Evolutionary conservation across 257 asterid genomes (phyloP), one percentile per base, ranked within the genome.

Genomic region (Petunia secreta): DNA sequence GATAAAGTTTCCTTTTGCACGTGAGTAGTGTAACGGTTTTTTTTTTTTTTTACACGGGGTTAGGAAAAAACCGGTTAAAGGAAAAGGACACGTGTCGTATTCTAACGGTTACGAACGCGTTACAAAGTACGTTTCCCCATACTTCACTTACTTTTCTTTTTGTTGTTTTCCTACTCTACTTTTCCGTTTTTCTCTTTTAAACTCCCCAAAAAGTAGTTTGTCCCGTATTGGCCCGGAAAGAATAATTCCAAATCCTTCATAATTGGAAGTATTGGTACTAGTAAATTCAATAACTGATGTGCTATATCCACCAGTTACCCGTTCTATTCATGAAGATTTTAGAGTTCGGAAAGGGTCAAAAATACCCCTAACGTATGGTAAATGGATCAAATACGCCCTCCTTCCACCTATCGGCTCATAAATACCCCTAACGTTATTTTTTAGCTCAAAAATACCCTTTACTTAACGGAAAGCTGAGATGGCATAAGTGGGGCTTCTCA

Each of bases 1-100:
- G 89, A 82, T 63, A 67, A 85, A 66, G 82, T 74, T 58, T 79
- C 82, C 82, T 55, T 63, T 75, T 59, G 60, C 89, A 83, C 87
- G 53, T 63, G 88, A 63, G 60, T 15, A 63, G 60, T 15, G 73
- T 59, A 66, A 78, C 82, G 79, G 86, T 81, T 88, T 25, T 25
- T 81, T 88, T 75, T 54, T 8, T 8, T 5, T 25, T 14, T 3
- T 34, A 41, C 8, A 6, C 13, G 0, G 75, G 5, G 36, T 8
- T 41, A 3, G 37, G 11, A 2, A 13, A 25, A 57, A 57, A n/a
- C 62, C 63, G 75, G 82, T 37, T 78, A 53, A 43, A 58, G 15
- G 8, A 5, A 43, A 68, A 81, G 14, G 87, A 84, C 89, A 87
- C 80, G 84, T 80, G 77, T 59, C 68, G 13, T 25, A 58, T 58